phyloP scores from a whole-genome alignment of 176 grass and related monocot genomes.

The Zea mays region DNA sequence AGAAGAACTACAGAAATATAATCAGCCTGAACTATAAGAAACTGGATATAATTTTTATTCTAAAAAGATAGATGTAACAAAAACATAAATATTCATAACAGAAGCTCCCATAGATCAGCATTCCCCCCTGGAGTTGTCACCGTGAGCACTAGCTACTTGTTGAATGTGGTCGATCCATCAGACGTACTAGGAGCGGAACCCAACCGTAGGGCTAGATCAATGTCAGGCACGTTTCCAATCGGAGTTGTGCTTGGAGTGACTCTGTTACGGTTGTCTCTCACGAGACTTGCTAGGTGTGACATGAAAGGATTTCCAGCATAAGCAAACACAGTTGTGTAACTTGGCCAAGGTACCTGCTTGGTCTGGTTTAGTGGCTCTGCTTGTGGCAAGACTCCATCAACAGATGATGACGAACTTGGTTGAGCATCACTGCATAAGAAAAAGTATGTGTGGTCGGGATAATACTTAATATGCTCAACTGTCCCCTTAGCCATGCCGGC shows the following conservation, averaged over 20 bases:
- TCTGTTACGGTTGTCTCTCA: neutral
- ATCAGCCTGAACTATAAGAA: neutral
- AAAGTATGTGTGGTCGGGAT: neutral
- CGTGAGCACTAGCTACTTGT: neutral
- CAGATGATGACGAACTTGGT: neutral
- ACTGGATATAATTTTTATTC: neutral
- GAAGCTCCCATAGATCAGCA: neutral
- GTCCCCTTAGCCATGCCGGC: conserved; percentile 3
- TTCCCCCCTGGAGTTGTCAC: neutral
- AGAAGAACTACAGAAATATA: neutral
- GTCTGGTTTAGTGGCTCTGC: neutral
- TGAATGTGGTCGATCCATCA: neutral
- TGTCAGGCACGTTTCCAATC: neutral
- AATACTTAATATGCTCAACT: conserved; percentile 21
- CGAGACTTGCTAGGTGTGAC: neutral
- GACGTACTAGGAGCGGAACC: neutral
- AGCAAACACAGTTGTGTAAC: neutral
- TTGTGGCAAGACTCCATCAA: neutral
- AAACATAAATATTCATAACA: neutral
- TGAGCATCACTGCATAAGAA: neutral
- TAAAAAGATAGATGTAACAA: neutral
- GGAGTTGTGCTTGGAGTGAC: neutral
- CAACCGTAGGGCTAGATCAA: neutral
- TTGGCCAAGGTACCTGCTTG: neutral
- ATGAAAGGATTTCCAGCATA: conserved; percentile 1